A percentile compares a stretch with the other conserved stretches of the same genome.
Evolutionary conservation across 768 basidiomycete species (phyloP).

Genomic region (Epithele typhae): DNA sequence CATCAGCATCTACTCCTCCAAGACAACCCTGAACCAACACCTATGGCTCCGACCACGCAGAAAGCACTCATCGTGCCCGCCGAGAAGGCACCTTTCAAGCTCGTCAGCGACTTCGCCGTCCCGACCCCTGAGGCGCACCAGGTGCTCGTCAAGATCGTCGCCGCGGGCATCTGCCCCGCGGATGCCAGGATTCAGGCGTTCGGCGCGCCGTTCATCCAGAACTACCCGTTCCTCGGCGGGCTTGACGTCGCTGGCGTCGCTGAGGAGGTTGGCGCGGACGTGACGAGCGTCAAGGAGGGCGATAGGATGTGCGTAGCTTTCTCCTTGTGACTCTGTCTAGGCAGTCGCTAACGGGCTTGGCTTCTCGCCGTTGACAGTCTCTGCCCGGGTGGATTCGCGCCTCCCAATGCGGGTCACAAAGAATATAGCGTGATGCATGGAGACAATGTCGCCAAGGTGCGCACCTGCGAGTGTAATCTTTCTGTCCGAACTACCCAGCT

Average conservation of each 20-base stretch:
- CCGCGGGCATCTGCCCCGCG: slow-evolving; percentile 48
- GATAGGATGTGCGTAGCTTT: slow-evolving; percentile 16
- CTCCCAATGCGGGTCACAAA: slow-evolving; percentile 21
- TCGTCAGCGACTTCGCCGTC: slow-evolving; percentile 13
- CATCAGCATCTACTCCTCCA: too few relatives aligned
- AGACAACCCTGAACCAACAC: too few relatives aligned
- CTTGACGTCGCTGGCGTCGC: slow-evolving; percentile 16
- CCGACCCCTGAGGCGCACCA: slow-evolving; percentile 44
- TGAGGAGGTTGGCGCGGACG: slow-evolving; percentile 31
- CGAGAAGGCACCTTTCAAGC: background rate
- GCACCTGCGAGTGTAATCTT: background rate
- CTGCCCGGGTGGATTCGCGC: slow-evolving; percentile 19
- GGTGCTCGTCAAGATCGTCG: slow-evolving; percentile 42
- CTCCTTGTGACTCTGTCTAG: background rate
- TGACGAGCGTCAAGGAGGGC: slow-evolving; percentile 28
- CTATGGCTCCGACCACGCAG: background rate
- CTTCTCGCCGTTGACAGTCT: slow-evolving; percentile 9
- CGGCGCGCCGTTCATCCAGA: slow-evolving; percentile 11
- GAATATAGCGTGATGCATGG: slow-evolving; percentile 24
- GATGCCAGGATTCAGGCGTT: slow-evolving; percentile 47
- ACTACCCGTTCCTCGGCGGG: slow-evolving; percentile 23
- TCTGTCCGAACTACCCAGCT: background rate
- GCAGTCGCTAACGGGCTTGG: background rate
- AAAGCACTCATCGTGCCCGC: slow-evolving; percentile 14
- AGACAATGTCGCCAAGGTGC: slow-evolving; percentile 23